A percentile compares a stretch with the other conserved stretches of the same genome.
Conservation (phyloP, 2,329 filamentous ascomycete genomes). For the Mariannaea elegans region DNA sequence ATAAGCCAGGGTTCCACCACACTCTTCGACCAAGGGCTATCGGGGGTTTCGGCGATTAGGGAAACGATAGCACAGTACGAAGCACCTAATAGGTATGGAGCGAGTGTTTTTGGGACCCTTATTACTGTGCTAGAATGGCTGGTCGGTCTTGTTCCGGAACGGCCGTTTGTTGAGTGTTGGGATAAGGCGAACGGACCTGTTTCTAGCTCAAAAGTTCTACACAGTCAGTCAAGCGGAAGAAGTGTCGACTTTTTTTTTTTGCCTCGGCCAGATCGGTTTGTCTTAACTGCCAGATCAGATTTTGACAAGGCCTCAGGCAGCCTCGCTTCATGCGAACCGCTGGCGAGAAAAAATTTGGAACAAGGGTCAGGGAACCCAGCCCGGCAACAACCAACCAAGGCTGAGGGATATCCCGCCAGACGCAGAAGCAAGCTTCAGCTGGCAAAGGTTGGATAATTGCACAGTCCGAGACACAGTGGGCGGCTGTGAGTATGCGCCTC, state of each 20-base stretch:
- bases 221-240: background rate
- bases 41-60: constrained; percentile 4
- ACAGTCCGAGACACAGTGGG: background rate
- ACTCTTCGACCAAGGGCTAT: constrained; percentile 12
- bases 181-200: background rate
- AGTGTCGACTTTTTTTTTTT: background rate
- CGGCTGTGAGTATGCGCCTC: background rate
- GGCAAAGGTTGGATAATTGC: background rate
- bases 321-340: constrained; percentile 23
- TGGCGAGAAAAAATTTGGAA: background rate
- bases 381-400: constrained; percentile 13
- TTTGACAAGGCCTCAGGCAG: constrained; percentile 20
- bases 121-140: background rate
- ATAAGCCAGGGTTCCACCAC: constrained; percentile 25
- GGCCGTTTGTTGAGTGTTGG: constrained; percentile 15
- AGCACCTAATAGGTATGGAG: background rate
- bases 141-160: constrained; percentile 7
- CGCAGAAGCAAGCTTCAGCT: constrained; percentile 4
- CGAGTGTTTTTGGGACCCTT: background rate
- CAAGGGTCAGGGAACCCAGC: constrained; percentile 10
- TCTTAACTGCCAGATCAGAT: background rate
- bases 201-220: background rate
- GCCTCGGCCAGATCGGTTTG: background rate
- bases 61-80: background rate
- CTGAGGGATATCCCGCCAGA: constrained; percentile 19